Percentiles rank a stretch among this genome's conserved stretches.
Evolutionary conservation across 306 rosid genomes (phyloP).

Genomic region (Erythrophleum fordii): DNA sequence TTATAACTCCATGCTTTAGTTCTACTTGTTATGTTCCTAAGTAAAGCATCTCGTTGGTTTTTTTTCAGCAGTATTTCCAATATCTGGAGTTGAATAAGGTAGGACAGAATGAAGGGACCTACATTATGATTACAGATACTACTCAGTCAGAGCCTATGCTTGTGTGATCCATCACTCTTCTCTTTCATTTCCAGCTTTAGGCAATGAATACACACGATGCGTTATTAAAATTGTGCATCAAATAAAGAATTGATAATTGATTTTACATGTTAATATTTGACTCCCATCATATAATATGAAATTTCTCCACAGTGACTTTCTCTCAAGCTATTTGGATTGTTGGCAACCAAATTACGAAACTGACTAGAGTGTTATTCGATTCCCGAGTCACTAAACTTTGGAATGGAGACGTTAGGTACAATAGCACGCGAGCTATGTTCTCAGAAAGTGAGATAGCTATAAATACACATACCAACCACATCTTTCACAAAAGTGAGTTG

Average conservation of each 20-base stretch:
- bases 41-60: not conserved
- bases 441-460: slow-evolving; percentile 19
- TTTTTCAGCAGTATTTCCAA: not conserved
- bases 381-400: not conserved
- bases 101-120: not conserved
- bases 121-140: not conserved
- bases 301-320: no score
- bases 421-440: slow-evolving; percentile 10
- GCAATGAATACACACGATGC: no score
- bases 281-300: not conserved
- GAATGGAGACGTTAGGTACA: not conserved
- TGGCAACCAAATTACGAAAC: not conserved
- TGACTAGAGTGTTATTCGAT: not conserved
- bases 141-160: no score
- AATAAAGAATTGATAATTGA: no score
- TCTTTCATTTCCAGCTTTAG: no score
- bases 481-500: slow-evolving; percentile 22
- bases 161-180: no score
- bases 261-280: no score
- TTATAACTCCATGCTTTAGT: not conserved
- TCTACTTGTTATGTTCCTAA: not conserved
- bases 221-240: no score
- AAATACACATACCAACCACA: not conserved
- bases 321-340: not conserved
- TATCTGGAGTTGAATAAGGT: not conserved